These are phyloP conservation scores for Cryptococcus sp. DNA, from an alignment of 1,284 basidiomycete genomes.

Conservation along the genomic window DNA sequence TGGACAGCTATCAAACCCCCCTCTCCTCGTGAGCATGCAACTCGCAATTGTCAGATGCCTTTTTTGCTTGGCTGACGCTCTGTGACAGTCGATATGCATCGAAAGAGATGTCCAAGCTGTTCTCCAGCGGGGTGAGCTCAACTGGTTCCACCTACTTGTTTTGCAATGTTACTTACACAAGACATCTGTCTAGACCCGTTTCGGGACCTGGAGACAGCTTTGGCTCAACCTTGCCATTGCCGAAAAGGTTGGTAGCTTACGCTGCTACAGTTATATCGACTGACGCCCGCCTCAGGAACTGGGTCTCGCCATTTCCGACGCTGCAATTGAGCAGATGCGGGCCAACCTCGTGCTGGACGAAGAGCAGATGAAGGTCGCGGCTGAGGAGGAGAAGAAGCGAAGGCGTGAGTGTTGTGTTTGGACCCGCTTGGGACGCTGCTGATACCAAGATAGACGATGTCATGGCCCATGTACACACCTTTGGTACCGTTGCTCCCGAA, in stretches of 20 bases:
- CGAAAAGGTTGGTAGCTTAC: slow-evolving; percentile 63
- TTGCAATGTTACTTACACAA: not conserved
- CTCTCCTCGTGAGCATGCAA: slow-evolving; percentile 54
- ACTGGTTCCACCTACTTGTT: not conserved
- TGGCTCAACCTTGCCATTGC: slow-evolving; percentile 97
- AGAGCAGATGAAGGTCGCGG: slow-evolving; percentile 88
- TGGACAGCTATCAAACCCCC: slow-evolving; percentile 59
- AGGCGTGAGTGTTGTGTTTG: slow-evolving; percentile 59
- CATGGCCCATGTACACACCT: slow-evolving; percentile 99
- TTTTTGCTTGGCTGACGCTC: not conserved
- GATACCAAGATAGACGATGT: slow-evolving; percentile 69
- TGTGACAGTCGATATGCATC: slow-evolving; percentile 88
- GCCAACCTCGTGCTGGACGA: slow-evolving; percentile 85
- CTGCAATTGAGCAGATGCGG: slow-evolving; percentile 93
- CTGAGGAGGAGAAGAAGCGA: slow-evolving; percentile 92
- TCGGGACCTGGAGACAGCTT: slow-evolving; percentile 92
- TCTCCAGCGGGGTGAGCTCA: slow-evolving; percentile 74
- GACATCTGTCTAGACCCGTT: slow-evolving; percentile 70
- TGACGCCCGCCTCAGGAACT: slow-evolving; percentile 61
- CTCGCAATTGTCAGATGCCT: not conserved
- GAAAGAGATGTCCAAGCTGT: slow-evolving; percentile 97
- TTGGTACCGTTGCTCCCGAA: slow-evolving; percentile 88
- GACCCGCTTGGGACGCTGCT: not conserved
- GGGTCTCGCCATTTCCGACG: slow-evolving; percentile 83
- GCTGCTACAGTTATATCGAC: no score